Conservation (phyloP, 768 basidiomycete genomes). For the Rhizopogon sp. region DNA sequence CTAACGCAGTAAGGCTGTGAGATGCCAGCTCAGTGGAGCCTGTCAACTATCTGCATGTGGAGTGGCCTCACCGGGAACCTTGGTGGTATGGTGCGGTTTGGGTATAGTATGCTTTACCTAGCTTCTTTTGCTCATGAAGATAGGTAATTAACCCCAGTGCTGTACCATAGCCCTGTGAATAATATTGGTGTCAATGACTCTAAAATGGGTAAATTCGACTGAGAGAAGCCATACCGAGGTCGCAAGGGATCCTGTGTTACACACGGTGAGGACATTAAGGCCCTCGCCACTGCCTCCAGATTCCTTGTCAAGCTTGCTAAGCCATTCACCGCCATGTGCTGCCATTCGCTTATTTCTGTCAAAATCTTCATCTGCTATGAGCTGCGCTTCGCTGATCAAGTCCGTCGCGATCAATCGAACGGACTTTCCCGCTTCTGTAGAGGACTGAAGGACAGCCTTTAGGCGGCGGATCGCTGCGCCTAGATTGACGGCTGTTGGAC, state of each 20-base stretch:
- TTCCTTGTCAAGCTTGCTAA: slow-evolving; percentile 46
- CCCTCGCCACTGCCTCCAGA: slow-evolving; percentile 36
- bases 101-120: slow-evolving; percentile 85
- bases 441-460: slow-evolving; percentile 37
- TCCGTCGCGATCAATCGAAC: slow-evolving; percentile 46
- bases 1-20: slow-evolving; percentile 79
- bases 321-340: slow-evolving; percentile 82
- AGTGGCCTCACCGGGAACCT: slow-evolving; percentile 59
- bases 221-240: slow-evolving; percentile 62
- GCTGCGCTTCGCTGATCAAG: slow-evolving; percentile 65
- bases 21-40: not conserved
- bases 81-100: slow-evolving; percentile 95
- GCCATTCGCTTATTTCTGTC: slow-evolving; percentile 85
- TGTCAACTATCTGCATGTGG: not conserved
- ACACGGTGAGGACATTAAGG: slow-evolving; percentile 87
- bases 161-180: slow-evolving; percentile 83
- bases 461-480: slow-evolving; percentile 80
- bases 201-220: not conserved
- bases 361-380: slow-evolving; percentile 84
- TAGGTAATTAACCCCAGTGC: slow-evolving; percentile 92
- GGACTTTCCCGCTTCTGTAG: slow-evolving; percentile 33
- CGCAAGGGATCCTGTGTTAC: slow-evolving; percentile 95
- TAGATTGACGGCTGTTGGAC: slow-evolving; percentile 97
- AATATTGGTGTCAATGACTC: not conserved
- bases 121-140: slow-evolving; percentile 71